Base-by-base conservation (phyloP, 768 basidiomycete genomes). In the Boletus pseudopeckii region DNA sequence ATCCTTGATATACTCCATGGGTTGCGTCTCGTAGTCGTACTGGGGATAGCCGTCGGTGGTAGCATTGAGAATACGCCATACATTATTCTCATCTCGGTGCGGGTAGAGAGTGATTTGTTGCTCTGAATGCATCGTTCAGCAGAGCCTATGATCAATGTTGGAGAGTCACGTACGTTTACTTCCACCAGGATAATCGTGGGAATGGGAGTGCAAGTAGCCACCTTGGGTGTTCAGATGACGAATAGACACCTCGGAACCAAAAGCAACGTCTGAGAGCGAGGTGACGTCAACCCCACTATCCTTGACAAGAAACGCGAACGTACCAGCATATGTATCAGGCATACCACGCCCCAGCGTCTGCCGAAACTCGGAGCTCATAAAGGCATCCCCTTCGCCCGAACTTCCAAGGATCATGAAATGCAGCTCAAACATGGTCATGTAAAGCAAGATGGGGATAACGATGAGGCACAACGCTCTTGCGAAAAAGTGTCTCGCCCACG, bases 81-180 rank as follows among this genome's bases (percentile, higher is more conserved):
- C 73, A 69, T 99, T 99, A 77, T 99, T 99, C n/a, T 77, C 75
- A 64, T 99, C 97, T n/a, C 88, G 82, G 70, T 99, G 97, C 2
- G 97, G 97, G 68, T 99, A 99, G n/a, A 99, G 84, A 0, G 97
- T 98, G 57, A 99, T 79, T 74, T 99, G 97, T 82, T 99, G 97
- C 66, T 99, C 95, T 98, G 66, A 17, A 55, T 4, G 36, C 7
- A 24, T 46, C 10, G 49, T 57, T 28, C 32, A 54, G 40, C 33
- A 32, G 32, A 1, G 5, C 17, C 41, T 0, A 6, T 13, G 22
- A 7, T 33, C 20, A 14, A 51, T 2, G 37, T 22, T 15, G 14
- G 3, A 40, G 18, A 33, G 32, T 32, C 37, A 76, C 82, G 64
- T 71, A 97, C 95, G 97, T 71, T 89, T 81, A 66, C 89, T 92